A percentile compares a stretch with the other conserved stretches of the same genome.
Evolutionary conservation across 2,329 filamentous ascomycete species (phyloP).

Genomic region (Periglandula ipomoeae): DNA sequence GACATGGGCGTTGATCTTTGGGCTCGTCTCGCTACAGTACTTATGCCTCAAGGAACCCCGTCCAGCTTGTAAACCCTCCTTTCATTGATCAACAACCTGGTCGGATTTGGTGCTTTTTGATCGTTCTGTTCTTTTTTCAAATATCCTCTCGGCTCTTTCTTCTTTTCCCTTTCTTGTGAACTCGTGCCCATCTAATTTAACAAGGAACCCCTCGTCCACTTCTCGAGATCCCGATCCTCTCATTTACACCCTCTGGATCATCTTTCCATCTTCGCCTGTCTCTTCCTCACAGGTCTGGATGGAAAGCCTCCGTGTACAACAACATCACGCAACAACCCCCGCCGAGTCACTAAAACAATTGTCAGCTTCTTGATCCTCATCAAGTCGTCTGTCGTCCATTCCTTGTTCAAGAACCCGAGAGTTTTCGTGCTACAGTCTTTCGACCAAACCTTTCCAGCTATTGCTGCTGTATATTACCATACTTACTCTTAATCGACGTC

Average conservation of each 20-base stretch:
- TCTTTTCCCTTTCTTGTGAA: slow-evolving; percentile 29
- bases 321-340: slow-evolving; percentile 10
- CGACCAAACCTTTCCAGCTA: slow-evolving; percentile 3
- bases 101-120: slow-evolving; percentile 31
- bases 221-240: slow-evolving; percentile 30
- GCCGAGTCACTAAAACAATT: slow-evolving; percentile 17
- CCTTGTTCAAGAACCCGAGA: slow-evolving; percentile 22
- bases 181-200: slow-evolving; percentile 19
- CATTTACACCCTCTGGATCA: slow-evolving; percentile 24
- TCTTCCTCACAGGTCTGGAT: background rate
- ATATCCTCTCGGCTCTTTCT: slow-evolving; percentile 39
- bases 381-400: slow-evolving; percentile 32
- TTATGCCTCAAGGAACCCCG: slow-evolving; percentile 38
- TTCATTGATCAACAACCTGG: slow-evolving; percentile 39
- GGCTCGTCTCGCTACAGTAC: slow-evolving; percentile 34
- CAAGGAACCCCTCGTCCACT: slow-evolving; percentile 28
- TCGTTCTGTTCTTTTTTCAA: slow-evolving; percentile 34
- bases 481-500: slow-evolving; percentile 10
- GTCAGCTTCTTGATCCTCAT: slow-evolving; percentile 6
- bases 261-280: background rate
- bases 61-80: slow-evolving; percentile 21
- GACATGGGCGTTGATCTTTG: slow-evolving; percentile 29
- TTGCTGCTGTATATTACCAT: slow-evolving; percentile 11
- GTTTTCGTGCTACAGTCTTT: slow-evolving; percentile 10
- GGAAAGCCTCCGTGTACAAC: slow-evolving; percentile 20